Evolutionary conservation across 164 flowering plant species (phyloP), one percentile per base, ranked within the genome.

Genomic region (Amborella trichopoda): DNA sequence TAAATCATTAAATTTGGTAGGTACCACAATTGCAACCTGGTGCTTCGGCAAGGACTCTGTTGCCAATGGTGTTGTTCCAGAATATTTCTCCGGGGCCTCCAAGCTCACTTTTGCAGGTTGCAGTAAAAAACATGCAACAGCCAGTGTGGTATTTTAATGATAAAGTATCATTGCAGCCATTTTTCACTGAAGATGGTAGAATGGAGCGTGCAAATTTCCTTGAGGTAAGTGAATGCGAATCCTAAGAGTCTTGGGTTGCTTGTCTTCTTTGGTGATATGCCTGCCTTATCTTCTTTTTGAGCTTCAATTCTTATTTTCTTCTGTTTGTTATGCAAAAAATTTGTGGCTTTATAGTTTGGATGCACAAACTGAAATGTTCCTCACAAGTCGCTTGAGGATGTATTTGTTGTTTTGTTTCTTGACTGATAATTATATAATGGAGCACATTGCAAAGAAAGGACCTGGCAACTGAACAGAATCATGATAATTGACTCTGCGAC

Each of bases 61-160:
- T 93, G 57, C 96, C 96, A 4, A 81, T 93, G 99, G 83, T 72
- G 41, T 22, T 75, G 57, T 80, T 79, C 65, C 95, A 88, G 67
- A 88, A 82, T 59, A 41, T 83, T 48, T 71, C 83, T 30, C 74
- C 86, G 30, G 91, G 95, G 53, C 86, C 89, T 50, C 86, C 96
- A 51, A 93, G 58, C 70, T 47, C 91, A 23, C 76, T 85, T 57
- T 56, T 93, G 64, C 99, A 93, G 67, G 84, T 93, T 48, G 99
- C 96, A 27, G 84, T 93, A 52, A 93, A 88, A 54, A 88, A 93
- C 61, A 82, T 65, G 68, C 96, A 93, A 67, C 99, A 93, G 56
- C 99, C 91, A n/a, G 96, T 93, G 1, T 93, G 94, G 96, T 93
- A 93, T 67, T 88, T 84, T 74, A 84, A 58, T 48, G 96, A 87